Percentiles rank a stretch among this genome's conserved stretches.
These are phyloP conservation scores for Syzygium grande DNA, from an alignment of 345 rosid genomes.

Conservation along the genomic window DNA sequence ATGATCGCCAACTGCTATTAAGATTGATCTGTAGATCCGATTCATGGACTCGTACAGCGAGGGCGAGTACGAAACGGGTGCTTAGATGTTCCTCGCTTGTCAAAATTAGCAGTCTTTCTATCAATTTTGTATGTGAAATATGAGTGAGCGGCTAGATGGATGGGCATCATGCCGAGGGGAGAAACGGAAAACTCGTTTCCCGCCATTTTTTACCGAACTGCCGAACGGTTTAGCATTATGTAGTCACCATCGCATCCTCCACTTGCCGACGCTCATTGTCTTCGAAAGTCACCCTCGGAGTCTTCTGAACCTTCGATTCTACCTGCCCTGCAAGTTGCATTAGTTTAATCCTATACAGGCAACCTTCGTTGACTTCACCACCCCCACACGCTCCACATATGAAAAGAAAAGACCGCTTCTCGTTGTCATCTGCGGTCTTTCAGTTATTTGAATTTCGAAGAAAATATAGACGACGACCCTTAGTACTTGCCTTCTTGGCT, in stretches of 20 bases:
- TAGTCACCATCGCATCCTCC: background rate
- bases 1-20: background rate
- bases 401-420: background rate
- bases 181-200: background rate
- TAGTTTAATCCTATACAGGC: background rate
- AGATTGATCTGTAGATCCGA: background rate
- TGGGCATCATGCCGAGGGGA: background rate
- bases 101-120: background rate
- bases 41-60: background rate
- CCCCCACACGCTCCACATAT: background rate
- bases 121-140: background rate
- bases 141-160: background rate
- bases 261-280: background rate
- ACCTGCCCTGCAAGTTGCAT: background rate
- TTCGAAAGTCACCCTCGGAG: background rate
- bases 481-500: background rate
- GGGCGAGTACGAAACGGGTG: background rate
- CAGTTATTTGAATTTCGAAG: background rate
- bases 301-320: background rate
- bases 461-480: background rate
- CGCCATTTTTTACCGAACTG: background rate
- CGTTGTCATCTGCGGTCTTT: background rate
- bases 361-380: background rate
- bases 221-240: background rate
- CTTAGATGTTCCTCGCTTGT: background rate